Conservation (phyloP, 768 basidiomycete genomes). For the Boletus insuetus region DNA sequence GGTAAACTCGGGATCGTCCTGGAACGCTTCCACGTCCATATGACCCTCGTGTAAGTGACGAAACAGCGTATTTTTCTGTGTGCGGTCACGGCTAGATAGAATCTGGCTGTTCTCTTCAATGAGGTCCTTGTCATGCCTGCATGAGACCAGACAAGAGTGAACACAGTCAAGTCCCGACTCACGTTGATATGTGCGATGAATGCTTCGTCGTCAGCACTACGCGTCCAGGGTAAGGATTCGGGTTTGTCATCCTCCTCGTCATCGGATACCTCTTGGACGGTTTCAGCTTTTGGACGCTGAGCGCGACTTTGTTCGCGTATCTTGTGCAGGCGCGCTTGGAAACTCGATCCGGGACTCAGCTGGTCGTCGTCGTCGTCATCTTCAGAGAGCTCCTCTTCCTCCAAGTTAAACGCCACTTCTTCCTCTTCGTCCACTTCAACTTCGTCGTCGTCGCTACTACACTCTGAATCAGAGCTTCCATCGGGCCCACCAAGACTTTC, state of each 20-base stretch:
- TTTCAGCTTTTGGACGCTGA: constrained; percentile 7
- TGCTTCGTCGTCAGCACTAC: constrained; percentile 57
- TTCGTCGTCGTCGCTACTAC: constrained; percentile 27
- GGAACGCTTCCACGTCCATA: constrained; percentile 33
- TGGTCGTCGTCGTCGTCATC: constrained; percentile 33
- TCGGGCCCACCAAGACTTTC: constrained; percentile 28
- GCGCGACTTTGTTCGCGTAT: constrained; percentile 27
- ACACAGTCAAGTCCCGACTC: constrained; percentile 11
- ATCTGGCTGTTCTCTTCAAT: constrained; percentile 59
- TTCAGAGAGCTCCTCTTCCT: constrained; percentile 39
- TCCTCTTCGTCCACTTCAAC: constrained; percentile 32
- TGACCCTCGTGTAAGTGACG: constrained; percentile 56
- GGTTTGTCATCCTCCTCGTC: constrained; percentile 30
- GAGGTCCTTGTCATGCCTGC: constrained; percentile 53
- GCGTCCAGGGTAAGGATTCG: constrained; percentile 26
- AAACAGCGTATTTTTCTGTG: constrained; percentile 56
- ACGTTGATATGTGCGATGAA: constrained; percentile 58
- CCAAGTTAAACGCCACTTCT: constrained; percentile 41
- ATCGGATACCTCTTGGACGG: constrained; percentile 10
- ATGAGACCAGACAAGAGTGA: not conserved
- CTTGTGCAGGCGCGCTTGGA: constrained; percentile 35
- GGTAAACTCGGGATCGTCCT: constrained; percentile 27
- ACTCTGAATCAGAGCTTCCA: constrained; percentile 27
- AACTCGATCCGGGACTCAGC: constrained; percentile 32
- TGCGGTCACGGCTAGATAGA: constrained; percentile 42